These are phyloP conservation scores for Plasmopara halstedii DNA, from an alignment of 352 stramenopile species.

Conservation along the genomic window DNA sequence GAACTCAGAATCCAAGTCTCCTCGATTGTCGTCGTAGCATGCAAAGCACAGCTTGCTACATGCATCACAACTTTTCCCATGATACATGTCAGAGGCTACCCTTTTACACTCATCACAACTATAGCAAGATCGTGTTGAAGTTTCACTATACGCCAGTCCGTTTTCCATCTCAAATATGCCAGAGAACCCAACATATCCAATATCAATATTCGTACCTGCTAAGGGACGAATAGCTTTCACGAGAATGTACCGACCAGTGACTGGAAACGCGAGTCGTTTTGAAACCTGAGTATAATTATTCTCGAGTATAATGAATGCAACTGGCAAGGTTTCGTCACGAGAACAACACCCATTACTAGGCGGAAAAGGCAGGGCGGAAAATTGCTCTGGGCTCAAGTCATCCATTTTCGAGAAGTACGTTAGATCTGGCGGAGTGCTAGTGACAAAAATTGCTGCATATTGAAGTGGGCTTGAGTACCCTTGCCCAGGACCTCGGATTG, in stretches of 20 bases:
- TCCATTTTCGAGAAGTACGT: conserved; percentile 47
- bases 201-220: conserved; percentile 70
- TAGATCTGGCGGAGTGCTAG: conserved; percentile 50
- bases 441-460: conserved; percentile 62
- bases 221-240: conserved; percentile 69
- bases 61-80: conserved; percentile 51
- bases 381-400: conserved; percentile 67
- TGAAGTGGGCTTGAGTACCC: conserved; percentile 74
- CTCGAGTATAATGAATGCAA: conserved; percentile 76
- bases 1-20: conserved; percentile 38
- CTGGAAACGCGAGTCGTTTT: conserved; percentile 59
- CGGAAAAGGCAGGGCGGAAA: conserved; percentile 62
- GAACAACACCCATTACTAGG: conserved; percentile 35
- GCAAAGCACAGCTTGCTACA: conserved; percentile 50
- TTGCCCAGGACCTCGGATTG: conserved; percentile 56
- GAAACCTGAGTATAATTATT: conserved; percentile 67
- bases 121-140: conserved; percentile 20
- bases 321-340: conserved; percentile 53
- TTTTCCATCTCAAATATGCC: conserved; percentile 76
- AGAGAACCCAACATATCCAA: conserved; percentile 75
- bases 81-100: conserved; percentile 39
- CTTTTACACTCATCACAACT: conserved; percentile 61
- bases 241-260: conserved; percentile 70
- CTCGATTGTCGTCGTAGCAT: conserved; percentile 79
- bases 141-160: conserved; percentile 70